phyloP scores from a whole-genome alignment of 2,329 filamentous ascomycete species.

The Trichophaea hybrida region DNA sequence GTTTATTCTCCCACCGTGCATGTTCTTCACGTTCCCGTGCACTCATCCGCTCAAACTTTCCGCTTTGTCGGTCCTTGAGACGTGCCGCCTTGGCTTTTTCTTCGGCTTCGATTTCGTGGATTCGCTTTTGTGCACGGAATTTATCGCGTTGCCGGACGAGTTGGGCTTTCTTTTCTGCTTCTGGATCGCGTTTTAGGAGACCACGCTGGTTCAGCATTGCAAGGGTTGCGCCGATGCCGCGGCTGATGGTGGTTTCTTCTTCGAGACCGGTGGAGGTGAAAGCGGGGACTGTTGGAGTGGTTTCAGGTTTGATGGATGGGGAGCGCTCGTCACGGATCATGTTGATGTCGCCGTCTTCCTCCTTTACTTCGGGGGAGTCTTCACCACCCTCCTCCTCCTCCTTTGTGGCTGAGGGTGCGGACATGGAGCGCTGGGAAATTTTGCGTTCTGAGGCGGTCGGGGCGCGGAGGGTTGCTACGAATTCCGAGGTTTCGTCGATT shows the following conservation, averaged over 20 bases:
- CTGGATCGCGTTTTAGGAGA: slow-evolving; percentile 51
- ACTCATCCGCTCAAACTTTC: slow-evolving; percentile 74
- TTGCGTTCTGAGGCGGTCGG: slow-evolving; percentile 43
- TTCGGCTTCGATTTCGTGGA: slow-evolving; percentile 67
- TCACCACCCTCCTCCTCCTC: slow-evolving; percentile 16
- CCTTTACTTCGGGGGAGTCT: slow-evolving; percentile 34
- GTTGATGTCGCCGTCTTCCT: slow-evolving; percentile 39
- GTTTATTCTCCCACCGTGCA: slow-evolving; percentile 72
- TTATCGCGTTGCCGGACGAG: slow-evolving; percentile 56
- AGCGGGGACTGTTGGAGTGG: slow-evolving; percentile 34
- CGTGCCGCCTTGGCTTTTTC: slow-evolving; percentile 64
- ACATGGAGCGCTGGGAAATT: slow-evolving; percentile 28
- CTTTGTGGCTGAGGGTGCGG: slow-evolving; percentile 1
- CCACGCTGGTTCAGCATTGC: slow-evolving; percentile 74
- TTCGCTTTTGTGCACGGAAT: slow-evolving; percentile 66
- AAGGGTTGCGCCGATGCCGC: slow-evolving; percentile 69
- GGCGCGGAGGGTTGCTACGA: slow-evolving; percentile 71
- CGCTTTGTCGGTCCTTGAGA: slow-evolving; percentile 72
- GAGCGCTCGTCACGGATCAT: slow-evolving; percentile 38
- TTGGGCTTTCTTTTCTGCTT: slow-evolving; percentile 41
- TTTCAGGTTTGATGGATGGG: slow-evolving; percentile 27
- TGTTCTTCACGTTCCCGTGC: slow-evolving; percentile 74
- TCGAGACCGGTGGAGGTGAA: slow-evolving; percentile 60
- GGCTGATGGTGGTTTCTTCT: slow-evolving; percentile 64
- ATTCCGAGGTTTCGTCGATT: slow-evolving; percentile 93